These are phyloP conservation scores for Trichoderma sp. DNA, from an alignment of 2,329 filamentous ascomycete species.

Conservation along the genomic window DNA sequence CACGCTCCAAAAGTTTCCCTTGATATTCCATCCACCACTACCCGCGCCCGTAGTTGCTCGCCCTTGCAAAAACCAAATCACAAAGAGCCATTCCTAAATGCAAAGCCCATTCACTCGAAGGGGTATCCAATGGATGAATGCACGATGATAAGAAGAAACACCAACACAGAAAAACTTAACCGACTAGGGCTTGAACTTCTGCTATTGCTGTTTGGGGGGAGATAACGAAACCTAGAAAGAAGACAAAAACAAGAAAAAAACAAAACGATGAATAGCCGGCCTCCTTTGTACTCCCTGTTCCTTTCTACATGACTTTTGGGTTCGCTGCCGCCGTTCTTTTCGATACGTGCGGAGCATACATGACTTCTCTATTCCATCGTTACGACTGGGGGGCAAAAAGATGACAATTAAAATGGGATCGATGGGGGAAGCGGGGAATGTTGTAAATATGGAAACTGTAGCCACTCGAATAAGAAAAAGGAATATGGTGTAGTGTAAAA, in stretches of 20 bases:
- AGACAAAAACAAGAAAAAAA: slow-evolving; percentile 22
- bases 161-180: slow-evolving; percentile 18
- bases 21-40: slow-evolving; percentile 25
- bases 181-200: slow-evolving; percentile 19
- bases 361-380: slow-evolving; percentile 43
- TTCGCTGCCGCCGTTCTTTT: slow-evolving; percentile 33
- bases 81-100: slow-evolving; percentile 19
- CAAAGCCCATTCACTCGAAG: slow-evolving; percentile 37
- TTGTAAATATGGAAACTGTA: slow-evolving; percentile 19
- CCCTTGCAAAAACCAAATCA: slow-evolving; percentile 9
- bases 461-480: slow-evolving; percentile 21
- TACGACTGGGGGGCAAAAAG: slow-evolving; percentile 30
- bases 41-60: slow-evolving; percentile 16
- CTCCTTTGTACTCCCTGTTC: slow-evolving; percentile 39
- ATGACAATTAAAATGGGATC: slow-evolving; percentile 27
- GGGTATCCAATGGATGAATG: slow-evolving; percentile 31
- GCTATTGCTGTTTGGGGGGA: slow-evolving; percentile 1
- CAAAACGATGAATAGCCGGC: slow-evolving; percentile 29
- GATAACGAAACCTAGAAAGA: slow-evolving; percentile 19
- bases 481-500: slow-evolving; percentile 30
- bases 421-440: slow-evolving; percentile 1
- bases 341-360: slow-evolving; percentile 39
- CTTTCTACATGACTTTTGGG: slow-evolving; percentile 45
- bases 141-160: slow-evolving; percentile 23
- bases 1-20: slow-evolving; percentile 28